Base-by-base conservation (phyloP, 495 filamentous ascomycete species). In the Penicillium cinerascens region DNA sequence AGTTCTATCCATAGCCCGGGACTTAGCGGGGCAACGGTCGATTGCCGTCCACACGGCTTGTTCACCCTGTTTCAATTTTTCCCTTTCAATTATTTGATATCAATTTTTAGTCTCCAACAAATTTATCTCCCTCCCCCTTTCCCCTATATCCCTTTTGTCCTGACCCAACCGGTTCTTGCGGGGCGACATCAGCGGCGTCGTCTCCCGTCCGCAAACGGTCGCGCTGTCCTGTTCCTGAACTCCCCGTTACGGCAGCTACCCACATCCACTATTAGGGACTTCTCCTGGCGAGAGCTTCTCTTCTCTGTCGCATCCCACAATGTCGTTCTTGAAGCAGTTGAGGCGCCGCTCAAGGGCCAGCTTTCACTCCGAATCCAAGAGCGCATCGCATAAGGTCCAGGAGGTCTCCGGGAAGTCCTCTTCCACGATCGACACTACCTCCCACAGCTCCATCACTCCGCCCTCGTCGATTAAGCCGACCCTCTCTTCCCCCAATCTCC, bases 301-400 rank as follows among this genome's bases (percentile, higher is more conserved):
- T 40, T 47, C 26, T 49, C 43, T 47, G n/a, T 29, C 18, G 27
- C 33, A 26, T 13, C 9, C 26, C 55, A 58, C 36, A 49, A 81
- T 81, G 78, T 69, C 87, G 37, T 90, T 95, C 65, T 78, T 95
- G 68, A 90, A 85, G 65, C 82, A 88, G 55, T 70, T 95, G 44
- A 85, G 88, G 56, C 82, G 89, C 58, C 83, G 83, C 50, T 87
- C 87, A 57, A 84, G 77, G 63, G 79, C 85, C 47, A 85, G 77
- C 72, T 82, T 88, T 69, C 73, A 73, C 46, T 20, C 40, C 38
- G 74, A 73, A 36, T 80, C 81, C 20, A 78, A 76, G 42, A 78
- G 81, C 17, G 47, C 62, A 47, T 78, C 82, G 13, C 63, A 81
- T 50, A 78, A 73, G 64, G 78, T 71, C 47, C 74, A 79, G 23